Percentiles rank a stretch among this genome's conserved stretches.
phyloP scores from a whole-genome alignment of 75 land plant species.

The Gnetum montanum region DNA sequence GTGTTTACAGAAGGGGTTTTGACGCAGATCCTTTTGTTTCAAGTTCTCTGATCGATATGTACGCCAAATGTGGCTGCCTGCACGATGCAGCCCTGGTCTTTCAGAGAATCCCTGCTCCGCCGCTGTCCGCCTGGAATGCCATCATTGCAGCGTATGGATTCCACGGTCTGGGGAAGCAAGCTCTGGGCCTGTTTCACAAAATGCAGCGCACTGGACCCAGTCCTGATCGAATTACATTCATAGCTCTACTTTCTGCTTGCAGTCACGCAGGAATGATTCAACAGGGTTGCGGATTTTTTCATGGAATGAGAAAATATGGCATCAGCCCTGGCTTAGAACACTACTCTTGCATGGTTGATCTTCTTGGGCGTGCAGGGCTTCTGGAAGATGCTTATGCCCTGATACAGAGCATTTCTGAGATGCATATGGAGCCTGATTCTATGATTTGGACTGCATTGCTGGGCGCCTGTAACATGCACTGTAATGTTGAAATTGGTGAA shows the following conservation, averaged over 20 bases:
- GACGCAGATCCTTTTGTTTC: slow-evolving; percentile 24
- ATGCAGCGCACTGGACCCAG: slow-evolving; percentile 14
- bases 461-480: slow-evolving; percentile 8
- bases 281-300: slow-evolving; percentile 5
- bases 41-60: slow-evolving; percentile 53
- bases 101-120: slow-evolving; percentile 14
- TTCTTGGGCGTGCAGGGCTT: slow-evolving; percentile 12
- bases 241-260: slow-evolving; percentile 10
- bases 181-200: slow-evolving; percentile 27
- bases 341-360: slow-evolving; percentile 12
- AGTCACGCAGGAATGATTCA: not conserved
- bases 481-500: slow-evolving; percentile 4
- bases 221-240: slow-evolving; percentile 8
- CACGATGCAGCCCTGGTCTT: slow-evolving; percentile 30
- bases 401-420: not conserved
- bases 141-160: slow-evolving; percentile 40
- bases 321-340: slow-evolving; percentile 11
- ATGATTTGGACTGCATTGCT: slow-evolving; percentile 13
- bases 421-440: slow-evolving; percentile 1
- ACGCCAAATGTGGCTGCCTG: slow-evolving; percentile 50
- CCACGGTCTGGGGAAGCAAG: slow-evolving; percentile 24
- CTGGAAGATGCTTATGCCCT: slow-evolving; percentile 12
- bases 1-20: slow-evolving; percentile 15
- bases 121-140: slow-evolving; percentile 31
- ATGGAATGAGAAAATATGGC: slow-evolving; percentile 8